These are phyloP conservation scores for Talaromyces sp. DNA, from an alignment of 2,329 filamentous ascomycete genomes.

Conservation along the genomic window DNA sequence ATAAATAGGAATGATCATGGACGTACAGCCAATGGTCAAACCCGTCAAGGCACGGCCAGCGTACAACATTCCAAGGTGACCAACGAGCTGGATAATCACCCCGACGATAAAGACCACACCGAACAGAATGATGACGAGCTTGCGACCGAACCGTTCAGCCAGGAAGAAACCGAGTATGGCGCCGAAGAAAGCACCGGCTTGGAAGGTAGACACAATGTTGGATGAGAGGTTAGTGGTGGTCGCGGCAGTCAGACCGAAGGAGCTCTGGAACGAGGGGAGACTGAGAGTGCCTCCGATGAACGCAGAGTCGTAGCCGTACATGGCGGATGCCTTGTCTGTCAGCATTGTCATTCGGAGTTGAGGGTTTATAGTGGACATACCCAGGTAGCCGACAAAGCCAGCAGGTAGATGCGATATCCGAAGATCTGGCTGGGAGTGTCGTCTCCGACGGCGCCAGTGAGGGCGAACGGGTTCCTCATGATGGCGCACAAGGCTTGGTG, in stretches of 20 bases:
- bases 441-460: neutral
- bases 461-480: slow-evolving; percentile 17
- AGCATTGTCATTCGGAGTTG: neutral
- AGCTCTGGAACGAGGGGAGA: slow-evolving; percentile 11
- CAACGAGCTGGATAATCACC: slow-evolving; percentile 57
- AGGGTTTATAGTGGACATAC: neutral
- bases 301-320: slow-evolving; percentile 17
- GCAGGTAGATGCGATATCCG: slow-evolving; percentile 12
- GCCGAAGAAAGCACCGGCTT: slow-evolving; percentile 18
- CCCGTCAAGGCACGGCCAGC: slow-evolving; percentile 14
- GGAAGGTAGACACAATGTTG: slow-evolving; percentile 17
- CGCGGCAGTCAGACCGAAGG: slow-evolving; percentile 8
- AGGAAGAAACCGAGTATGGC: slow-evolving; percentile 9
- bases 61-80: slow-evolving; percentile 10
- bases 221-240: slow-evolving; percentile 1
- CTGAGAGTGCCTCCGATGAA: slow-evolving; percentile 17
- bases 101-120: slow-evolving; percentile 61
- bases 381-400: slow-evolving; percentile 8
- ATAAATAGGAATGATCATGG: slow-evolving; percentile 58
- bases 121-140: slow-evolving; percentile 55
- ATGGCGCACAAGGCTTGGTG: neutral
- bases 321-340: slow-evolving; percentile 7
- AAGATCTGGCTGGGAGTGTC: slow-evolving; percentile 4
- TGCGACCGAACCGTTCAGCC: slow-evolving; percentile 56
- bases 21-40: slow-evolving; percentile 42